Percentiles rank a stretch among this genome's conserved stretches.
These are phyloP conservation scores for Solanum bulbocastanum DNA, from an alignment of 257 asterid genomes.

Conservation along the genomic window DNA sequence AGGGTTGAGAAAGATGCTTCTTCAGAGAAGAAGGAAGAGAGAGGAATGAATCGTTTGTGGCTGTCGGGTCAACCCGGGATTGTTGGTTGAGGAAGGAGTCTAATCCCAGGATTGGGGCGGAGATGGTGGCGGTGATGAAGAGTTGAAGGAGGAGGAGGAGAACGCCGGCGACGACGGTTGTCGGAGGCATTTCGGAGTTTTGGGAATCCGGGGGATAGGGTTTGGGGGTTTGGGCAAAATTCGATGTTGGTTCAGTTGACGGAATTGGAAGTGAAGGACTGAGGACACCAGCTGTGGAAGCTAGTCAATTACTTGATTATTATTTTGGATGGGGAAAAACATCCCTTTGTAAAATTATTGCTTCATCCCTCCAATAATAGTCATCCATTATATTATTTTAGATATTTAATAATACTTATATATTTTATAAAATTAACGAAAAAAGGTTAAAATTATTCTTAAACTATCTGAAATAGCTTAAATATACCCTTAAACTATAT, in stretches of 20 bases:
- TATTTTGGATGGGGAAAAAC: not conserved
- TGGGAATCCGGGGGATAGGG: not conserved
- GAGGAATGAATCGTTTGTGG: slow-evolving; percentile 54
- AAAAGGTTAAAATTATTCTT: too few species aligned
- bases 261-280: not conserved
- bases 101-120: slow-evolving; percentile 56
- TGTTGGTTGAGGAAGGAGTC: slow-evolving; percentile 69
- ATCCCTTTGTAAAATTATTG: not conserved
- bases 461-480: too few species aligned
- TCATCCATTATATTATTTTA: too few species aligned
- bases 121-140: slow-evolving; percentile 12
- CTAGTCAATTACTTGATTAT: not conserved
- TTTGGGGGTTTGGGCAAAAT: not conserved
- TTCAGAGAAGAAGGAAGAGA: slow-evolving; percentile 51
- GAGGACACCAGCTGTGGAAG: not conserved
- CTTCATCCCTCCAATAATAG: too few species aligned
- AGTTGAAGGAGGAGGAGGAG: slow-evolving; percentile 14
- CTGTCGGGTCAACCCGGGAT: slow-evolving; percentile 54
- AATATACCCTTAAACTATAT: too few species aligned
- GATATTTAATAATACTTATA: too few species aligned
- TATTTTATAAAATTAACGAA: too few species aligned
- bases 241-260: not conserved
- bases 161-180: slow-evolving; percentile 29
- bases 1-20: slow-evolving; percentile 36
- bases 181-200: slow-evolving; percentile 23